Conservation (phyloP, 2,329 filamentous ascomycete genomes). For the Aspergillus pseudotamarii region DNA sequence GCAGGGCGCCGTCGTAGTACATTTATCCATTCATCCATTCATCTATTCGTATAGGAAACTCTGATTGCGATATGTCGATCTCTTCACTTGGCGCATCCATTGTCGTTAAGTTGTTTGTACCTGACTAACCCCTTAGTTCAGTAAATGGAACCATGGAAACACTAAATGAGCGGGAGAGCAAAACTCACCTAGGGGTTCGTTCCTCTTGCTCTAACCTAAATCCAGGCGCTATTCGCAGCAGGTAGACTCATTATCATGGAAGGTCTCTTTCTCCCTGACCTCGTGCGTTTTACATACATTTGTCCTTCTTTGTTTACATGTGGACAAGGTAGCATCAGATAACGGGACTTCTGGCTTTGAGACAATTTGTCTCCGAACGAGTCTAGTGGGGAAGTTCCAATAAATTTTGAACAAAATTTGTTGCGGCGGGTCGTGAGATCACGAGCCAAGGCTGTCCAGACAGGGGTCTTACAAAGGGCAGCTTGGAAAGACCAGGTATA, state of each 20-base stretch:
- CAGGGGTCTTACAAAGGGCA: background rate
- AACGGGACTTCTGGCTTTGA: background rate
- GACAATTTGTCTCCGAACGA: background rate
- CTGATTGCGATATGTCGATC: slow-evolving; percentile 6
- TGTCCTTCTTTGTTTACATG: background rate
- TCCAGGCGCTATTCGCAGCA: background rate
- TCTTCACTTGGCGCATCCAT: background rate
- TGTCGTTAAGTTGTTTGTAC: background rate
- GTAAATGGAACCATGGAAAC: background rate
- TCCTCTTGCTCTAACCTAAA: background rate
- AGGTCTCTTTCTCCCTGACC: background rate
- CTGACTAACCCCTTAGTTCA: background rate
- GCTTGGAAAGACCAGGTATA: background rate
- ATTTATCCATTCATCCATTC: background rate
- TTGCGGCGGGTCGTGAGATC: background rate
- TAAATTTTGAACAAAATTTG: background rate
- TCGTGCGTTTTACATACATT: background rate
- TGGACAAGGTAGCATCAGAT: background rate
- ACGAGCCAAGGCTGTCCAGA: background rate
- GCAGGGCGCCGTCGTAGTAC: background rate
- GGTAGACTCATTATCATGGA: background rate
- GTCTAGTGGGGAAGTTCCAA: background rate
- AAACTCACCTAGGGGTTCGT: background rate
- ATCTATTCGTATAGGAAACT: background rate
- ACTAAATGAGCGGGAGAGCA: background rate